Conservation (phyloP, 2,329 filamentous ascomycete genomes). For the Fusarium ramigenum region DNA sequence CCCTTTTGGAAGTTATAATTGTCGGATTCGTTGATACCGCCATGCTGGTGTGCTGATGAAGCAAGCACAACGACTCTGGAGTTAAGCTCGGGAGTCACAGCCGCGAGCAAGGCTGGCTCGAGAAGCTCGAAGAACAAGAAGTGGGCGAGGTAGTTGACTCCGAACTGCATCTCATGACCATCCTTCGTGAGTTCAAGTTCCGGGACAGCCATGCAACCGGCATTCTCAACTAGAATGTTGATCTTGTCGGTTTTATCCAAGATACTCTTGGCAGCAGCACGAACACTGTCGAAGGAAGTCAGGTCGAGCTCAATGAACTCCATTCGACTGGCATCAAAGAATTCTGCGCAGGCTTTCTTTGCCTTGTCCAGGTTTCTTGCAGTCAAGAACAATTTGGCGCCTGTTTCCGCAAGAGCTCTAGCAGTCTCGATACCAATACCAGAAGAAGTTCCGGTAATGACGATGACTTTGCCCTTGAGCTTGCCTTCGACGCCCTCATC, state of each 20-base stretch:
- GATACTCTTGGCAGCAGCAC: slow-evolving; percentile 32
- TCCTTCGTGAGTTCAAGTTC: slow-evolving; percentile 48
- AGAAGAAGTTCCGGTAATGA: slow-evolving; percentile 56
- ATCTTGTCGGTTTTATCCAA: slow-evolving; percentile 27
- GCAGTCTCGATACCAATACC: slow-evolving; percentile 58
- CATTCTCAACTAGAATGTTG: slow-evolving; percentile 56
- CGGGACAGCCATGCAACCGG: slow-evolving; percentile 52
- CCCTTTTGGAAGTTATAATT: slow-evolving; percentile 40
- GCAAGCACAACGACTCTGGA: slow-evolving; percentile 51
- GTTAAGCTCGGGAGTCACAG: slow-evolving; percentile 34
- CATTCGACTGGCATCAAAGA: slow-evolving; percentile 25
- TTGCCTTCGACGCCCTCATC: slow-evolving; percentile 48
- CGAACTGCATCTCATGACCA: slow-evolving; percentile 55
- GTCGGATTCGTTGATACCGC: slow-evolving; percentile 11
- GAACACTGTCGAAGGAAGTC: slow-evolving; percentile 40
- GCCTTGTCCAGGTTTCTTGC: slow-evolving; percentile 41
- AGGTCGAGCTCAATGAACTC: slow-evolving; percentile 42
- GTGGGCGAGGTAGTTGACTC: slow-evolving; percentile 56
- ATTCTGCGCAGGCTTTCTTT: slow-evolving; percentile 15
- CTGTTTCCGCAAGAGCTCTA: slow-evolving; percentile 53
- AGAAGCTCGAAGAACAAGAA: slow-evolving; percentile 55
- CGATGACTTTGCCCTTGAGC: slow-evolving; percentile 49
- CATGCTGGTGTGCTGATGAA: slow-evolving; percentile 31
- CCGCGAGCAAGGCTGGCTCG: slow-evolving; percentile 48
- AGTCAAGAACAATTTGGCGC: slow-evolving; percentile 39